Evolutionary conservation across 2,329 filamentous ascomycete species (phyloP), one percentile per base, ranked within the genome.

Genomic region (Penicillium sp.): DNA sequence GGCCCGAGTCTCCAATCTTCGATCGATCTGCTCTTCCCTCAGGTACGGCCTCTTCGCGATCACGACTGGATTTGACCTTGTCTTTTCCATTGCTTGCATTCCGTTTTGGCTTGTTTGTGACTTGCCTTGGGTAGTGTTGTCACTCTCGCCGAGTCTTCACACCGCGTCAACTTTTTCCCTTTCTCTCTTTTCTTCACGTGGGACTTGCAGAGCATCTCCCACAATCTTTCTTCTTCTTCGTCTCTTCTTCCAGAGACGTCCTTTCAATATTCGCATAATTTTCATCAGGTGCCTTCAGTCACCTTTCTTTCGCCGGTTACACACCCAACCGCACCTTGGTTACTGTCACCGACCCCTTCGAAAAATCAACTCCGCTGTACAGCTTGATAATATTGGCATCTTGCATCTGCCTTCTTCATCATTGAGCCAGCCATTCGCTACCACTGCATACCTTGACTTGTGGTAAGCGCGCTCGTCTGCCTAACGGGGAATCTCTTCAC

Each of bases 141-240:
- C 50, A 44, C 46, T 20, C 47, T 55, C 24, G 33, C 42, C 49
- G 47, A 56, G 47, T 53, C 52, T 46, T 55, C 49, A 47, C 32
- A 57, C 53, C 54, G 60, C 52, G 52, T 61, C 54, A 47, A 57
- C 50, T 51, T 47, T 46, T 57, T 58, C 55, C 55, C 46, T 20
- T 37, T 18, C 58, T 47, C 50, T 49, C 39, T 59, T 50, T 54
- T 51, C 46, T 51, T 57, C 52, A 41, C 47, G 49, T 58, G 58
- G 66, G 64, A 61, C 58, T 61, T 71, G 68, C 67, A 69, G 68
- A 66, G 68, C 68, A 71, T 65, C 58, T 63, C 66, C 61, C 55
- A 49, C 47, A 35, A 47, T 53, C 42, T 47, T 50, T 47, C 53
- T 50, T 27, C 41, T 50, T 47, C 44, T 43, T 28, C 39, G 41